phyloP scores from a whole-genome alignment of 805 yeast genomes.

The Pichia eremophila region DNA sequence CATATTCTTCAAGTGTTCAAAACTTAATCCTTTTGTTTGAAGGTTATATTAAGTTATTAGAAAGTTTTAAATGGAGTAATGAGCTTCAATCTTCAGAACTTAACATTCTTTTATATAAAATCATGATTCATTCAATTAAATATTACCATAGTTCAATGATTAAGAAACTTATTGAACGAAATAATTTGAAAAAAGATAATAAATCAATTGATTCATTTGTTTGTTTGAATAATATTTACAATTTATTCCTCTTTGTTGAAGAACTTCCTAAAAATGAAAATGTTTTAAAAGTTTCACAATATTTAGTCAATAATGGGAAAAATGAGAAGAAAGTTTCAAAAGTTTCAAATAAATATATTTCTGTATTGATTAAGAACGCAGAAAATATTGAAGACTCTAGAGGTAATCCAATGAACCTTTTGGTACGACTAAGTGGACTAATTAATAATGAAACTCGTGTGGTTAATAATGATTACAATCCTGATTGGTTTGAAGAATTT shows the following conservation, averaged over 20 bases:
- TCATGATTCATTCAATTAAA: constrained; percentile 53
- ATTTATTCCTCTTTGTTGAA: constrained; percentile 11
- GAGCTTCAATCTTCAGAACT: constrained; percentile 52
- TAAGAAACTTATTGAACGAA: constrained; percentile 1
- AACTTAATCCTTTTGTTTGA: constrained; percentile 21
- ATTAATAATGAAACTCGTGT: constrained; percentile 47
- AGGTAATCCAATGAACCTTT: constrained; percentile 23
- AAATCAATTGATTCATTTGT: constrained; percentile 21
- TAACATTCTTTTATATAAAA: constrained; percentile 50
- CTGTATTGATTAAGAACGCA: constrained; percentile 18
- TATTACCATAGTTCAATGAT: constrained; percentile 35
- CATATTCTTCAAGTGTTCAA: constrained; percentile 22
- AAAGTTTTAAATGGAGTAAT: constrained; percentile 56
- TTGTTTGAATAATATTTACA: constrained; percentile 22
- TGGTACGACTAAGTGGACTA: constrained; percentile 17
- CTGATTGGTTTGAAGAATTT: constrained; percentile 84
- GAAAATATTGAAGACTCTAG: constrained; percentile 24
- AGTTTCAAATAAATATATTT: constrained; percentile 14
- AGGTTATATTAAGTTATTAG: constrained; percentile 40
- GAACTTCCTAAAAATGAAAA: constrained; percentile 5
- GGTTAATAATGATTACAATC: constrained; percentile 50
- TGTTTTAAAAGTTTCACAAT: constrained; percentile 10
- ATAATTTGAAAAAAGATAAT: neutral
- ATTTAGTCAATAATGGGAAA: constrained; percentile 4
- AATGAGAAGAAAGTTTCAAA: neutral